Conservation (phyloP, 345 rosid species). For the Acer negundo region DNA sequence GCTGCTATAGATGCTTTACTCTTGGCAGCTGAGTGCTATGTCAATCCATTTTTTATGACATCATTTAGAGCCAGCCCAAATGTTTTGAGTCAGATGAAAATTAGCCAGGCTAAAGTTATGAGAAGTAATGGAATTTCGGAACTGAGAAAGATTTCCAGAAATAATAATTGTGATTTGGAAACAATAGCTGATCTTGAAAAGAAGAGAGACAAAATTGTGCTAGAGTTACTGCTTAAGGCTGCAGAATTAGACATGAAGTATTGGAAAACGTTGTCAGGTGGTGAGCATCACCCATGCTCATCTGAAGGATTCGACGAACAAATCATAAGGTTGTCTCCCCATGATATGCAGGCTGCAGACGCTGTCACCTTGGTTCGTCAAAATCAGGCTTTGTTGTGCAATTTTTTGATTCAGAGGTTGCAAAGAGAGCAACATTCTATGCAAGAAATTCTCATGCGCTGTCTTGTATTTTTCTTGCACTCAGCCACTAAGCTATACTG, state of each 20-base stretch:
- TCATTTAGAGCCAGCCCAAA: conserved; percentile 44
- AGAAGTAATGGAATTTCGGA: conserved; percentile 34
- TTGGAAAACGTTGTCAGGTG: conserved; percentile 35
- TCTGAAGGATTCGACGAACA: conserved; percentile 47
- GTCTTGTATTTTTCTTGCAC: conserved; percentile 66
- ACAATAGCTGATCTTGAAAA: conserved; percentile 58
- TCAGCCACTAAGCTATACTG: conserved; percentile 70
- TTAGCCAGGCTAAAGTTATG: conserved; percentile 24
- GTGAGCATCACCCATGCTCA: conserved; percentile 28
- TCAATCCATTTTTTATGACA: conserved; percentile 73
- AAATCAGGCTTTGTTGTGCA: conserved; percentile 66
- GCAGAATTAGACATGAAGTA: conserved; percentile 66
- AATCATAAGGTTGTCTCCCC: conserved; percentile 50
- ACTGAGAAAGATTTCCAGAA: conserved; percentile 33
- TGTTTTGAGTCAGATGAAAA: conserved; percentile 20
- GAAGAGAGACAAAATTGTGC: conserved; percentile 71
- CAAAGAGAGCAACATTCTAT: conserved; percentile 60
- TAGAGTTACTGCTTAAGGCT: conserved; percentile 69
- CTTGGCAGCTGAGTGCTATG: conserved; percentile 85
- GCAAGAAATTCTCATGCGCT: conserved; percentile 76
- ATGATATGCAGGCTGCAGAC: conserved; percentile 55
- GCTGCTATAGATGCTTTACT: conserved; percentile 86
- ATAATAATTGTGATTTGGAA: conserved; percentile 37
- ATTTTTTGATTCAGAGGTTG: conserved; percentile 59
- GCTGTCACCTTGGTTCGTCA: conserved; percentile 80